Evolutionary conservation across 768 basidiomycete species (phyloP), one percentile per base, ranked within the genome.

Genomic region (Mycena filopes): DNA sequence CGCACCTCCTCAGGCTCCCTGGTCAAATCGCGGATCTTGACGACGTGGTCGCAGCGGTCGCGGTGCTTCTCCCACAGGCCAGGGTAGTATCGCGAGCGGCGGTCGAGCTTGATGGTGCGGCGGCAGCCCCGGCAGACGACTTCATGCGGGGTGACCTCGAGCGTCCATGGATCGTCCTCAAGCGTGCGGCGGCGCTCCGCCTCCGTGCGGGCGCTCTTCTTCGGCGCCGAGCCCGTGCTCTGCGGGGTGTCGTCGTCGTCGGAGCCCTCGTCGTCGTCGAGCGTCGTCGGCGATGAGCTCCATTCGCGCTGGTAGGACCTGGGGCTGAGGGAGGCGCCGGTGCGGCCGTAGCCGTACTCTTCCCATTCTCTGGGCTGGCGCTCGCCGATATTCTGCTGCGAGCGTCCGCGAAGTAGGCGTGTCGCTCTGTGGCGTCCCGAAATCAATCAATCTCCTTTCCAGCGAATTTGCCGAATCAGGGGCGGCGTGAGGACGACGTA

Each of bases 41-140:
- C 12, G 13, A 60, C 49, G 26, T 41, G 38, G 40, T 55, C 46
- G 20, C 61, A 63, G 33, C 54, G 33, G 16, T 55, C 47, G n/a
- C 61, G 61, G 46, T 63, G 61, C 54, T 63, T 63, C 54, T 63
- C 61, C 61, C 61, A 63, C 4, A 63, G 12, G 0, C 61, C 61
- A 5, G 61, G 61, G 18, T 63, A 63, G 21, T 63, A 63, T 2
- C 36, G 16, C 26, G 46, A 48, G 20, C 61, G 53, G 16, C 46
- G 53, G 46, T 63, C 61, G n/a, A 55, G 53, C 46, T 55, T 63
- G 51, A 63, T 63, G 20, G 45, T 4, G 4, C 54, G 53, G 15
- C 38, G 18, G 28, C 61, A 63, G 4, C 61, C 61, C 2, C 61
- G 53, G 16, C 61, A 63, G 3, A 49, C 46, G 50, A 63, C 61